phyloP scores from a whole-genome alignment of 257 asterid species.

The Craterostigma plantagineum region DNA sequence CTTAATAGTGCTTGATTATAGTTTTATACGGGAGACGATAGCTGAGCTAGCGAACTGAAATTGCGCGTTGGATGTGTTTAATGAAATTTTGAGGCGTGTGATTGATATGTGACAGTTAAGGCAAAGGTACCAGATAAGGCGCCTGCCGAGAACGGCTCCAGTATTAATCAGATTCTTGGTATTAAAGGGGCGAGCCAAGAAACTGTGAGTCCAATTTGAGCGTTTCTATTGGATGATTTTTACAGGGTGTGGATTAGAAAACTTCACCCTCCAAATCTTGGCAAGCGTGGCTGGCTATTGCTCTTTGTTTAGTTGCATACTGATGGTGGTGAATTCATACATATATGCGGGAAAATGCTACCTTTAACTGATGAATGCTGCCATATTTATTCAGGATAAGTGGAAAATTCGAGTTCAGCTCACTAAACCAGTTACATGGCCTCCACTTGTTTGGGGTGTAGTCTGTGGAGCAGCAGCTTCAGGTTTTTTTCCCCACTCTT shows the following conservation, averaged over 20 bases:
- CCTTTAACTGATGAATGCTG: slow-evolving; percentile 3
- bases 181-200: slow-evolving; percentile 55
- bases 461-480: slow-evolving; percentile 99
- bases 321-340: no score
- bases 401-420: slow-evolving; percentile 94
- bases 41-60: background rate
- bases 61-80: background rate
- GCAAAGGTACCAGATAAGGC: slow-evolving; percentile 38
- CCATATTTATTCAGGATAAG: slow-evolving; percentile 30
- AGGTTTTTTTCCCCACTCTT: slow-evolving; percentile 23
- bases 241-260: background rate
- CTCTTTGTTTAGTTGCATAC: no score
- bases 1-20: background rate
- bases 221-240: background rate
- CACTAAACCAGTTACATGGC: slow-evolving; percentile 96
- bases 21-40: background rate
- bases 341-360: background rate
- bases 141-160: slow-evolving; percentile 27
- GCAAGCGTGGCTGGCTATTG: background rate
- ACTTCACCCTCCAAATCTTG: background rate
- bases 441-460: slow-evolving; percentile 95
- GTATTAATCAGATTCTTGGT: slow-evolving; percentile 49
- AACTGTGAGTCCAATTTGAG: slow-evolving; percentile 20
- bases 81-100: slow-evolving; percentile 9
- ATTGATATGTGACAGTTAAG: slow-evolving; percentile 21